Conservation (phyloP, 2,329 filamentous ascomycete species). For the Colletotrichum costaricense region DNA sequence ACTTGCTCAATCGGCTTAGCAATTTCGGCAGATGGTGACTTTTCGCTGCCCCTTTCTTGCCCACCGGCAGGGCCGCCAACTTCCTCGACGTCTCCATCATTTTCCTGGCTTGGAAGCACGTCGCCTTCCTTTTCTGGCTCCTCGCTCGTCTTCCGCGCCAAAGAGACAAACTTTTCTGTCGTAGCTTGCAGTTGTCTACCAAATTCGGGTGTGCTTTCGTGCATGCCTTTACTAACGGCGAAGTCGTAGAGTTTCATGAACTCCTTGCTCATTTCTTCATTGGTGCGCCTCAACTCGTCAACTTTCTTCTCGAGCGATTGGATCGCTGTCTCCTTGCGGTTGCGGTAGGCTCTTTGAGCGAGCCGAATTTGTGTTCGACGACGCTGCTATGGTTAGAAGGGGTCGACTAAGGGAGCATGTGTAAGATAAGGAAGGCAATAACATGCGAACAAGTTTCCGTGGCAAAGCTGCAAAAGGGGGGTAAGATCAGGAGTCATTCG, state of each 20-base stretch:
- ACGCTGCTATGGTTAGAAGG: constrained; percentile 61
- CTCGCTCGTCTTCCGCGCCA: constrained; percentile 60
- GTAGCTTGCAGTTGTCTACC: constrained; percentile 66
- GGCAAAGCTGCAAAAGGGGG: neutral
- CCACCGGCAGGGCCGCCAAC: constrained; percentile 8
- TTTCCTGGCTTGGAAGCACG: constrained; percentile 33
- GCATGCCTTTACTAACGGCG: constrained; percentile 66
- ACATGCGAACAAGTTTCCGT: constrained; percentile 10
- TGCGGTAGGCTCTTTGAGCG: constrained; percentile 86
- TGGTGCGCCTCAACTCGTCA: constrained; percentile 73
- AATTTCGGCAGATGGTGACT: constrained; percentile 34
- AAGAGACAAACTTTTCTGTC: constrained; percentile 67
- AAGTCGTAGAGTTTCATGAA: constrained; percentile 77
- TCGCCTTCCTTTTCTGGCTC: constrained; percentile 48
- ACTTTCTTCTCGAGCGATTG: constrained; percentile 78
- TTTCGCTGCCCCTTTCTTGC: constrained; percentile 9
- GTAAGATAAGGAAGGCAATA: neutral
- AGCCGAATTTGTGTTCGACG: constrained; percentile 88
- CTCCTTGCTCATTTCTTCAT: constrained; percentile 79
- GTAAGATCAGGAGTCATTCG: constrained; percentile 19
- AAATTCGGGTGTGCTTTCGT: constrained; percentile 67
- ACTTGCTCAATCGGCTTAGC: constrained; percentile 1
- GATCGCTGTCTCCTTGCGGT: constrained; percentile 86
- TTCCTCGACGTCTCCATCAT: constrained; percentile 13
- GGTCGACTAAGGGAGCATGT: neutral